Conservation (phyloP, 1,284 basidiomycete species). For the Melampsora larici-populina region DNA sequence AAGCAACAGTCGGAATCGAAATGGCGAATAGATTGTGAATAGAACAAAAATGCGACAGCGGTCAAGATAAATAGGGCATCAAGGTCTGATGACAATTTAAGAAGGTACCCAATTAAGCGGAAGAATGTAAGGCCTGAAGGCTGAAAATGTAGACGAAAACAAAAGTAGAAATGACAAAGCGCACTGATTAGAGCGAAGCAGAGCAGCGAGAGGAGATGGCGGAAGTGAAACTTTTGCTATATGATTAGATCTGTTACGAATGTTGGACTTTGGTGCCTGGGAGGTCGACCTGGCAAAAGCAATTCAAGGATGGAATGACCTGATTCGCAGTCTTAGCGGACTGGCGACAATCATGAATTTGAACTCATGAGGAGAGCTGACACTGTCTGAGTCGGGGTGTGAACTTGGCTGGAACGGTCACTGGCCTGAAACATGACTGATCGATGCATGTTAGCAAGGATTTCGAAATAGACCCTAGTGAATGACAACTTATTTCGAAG, state of each 20-base stretch:
- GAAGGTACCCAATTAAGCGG: no score
- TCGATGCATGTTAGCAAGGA: not conserved
- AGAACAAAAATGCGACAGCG: no score
- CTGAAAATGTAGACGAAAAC: not conserved
- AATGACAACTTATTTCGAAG: no score
- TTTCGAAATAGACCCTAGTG: no score
- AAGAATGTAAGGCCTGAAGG: not conserved
- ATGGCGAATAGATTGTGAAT: no score
- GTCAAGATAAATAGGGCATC: no score
- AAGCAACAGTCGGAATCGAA: not conserved
- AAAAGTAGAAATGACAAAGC: slow-evolving; percentile 7
- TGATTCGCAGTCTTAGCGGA: not conserved
- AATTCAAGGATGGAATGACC: not conserved
- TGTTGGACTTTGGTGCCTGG: not conserved
- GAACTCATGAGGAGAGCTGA: not conserved
- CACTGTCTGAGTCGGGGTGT: not conserved
- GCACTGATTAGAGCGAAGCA: no score
- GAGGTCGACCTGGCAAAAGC: not conserved
- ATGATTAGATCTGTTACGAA: no score
- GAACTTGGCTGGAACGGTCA: slow-evolving; percentile 1
- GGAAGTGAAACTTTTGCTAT: no score
- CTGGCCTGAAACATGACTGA: not conserved
- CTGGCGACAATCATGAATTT: not conserved
- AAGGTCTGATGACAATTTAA: no score
- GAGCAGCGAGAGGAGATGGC: no score